Conservation (phyloP, 2,329 filamentous ascomycete genomes). For the Colletotrichum limetticola region DNA sequence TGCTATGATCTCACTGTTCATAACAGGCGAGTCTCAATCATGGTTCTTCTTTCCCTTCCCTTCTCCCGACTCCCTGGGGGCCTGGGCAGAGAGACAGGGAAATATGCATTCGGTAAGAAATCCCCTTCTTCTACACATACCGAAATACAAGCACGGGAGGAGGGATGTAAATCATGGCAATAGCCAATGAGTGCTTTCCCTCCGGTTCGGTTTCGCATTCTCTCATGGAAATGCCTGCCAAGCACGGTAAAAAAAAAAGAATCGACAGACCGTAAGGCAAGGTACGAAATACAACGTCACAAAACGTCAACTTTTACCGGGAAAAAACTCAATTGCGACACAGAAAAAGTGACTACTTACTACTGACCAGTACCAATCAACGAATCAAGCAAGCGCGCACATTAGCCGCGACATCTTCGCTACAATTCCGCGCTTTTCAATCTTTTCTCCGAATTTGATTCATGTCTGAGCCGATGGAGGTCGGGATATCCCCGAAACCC, state of each 20-base stretch:
- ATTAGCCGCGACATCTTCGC: too few relatives aligned
- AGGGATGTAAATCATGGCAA: too few relatives aligned
- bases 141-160: not conserved
- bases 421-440: too few relatives aligned
- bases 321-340: not conserved
- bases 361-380: not conserved
- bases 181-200: not conserved
- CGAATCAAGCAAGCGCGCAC: too few relatives aligned
- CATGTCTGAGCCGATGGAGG: not conserved
- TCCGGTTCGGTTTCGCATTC: not conserved
- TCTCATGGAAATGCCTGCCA: not conserved
- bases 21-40: too few relatives aligned
- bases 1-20: too few relatives aligned
- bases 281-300: not conserved
- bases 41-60: too few relatives aligned
- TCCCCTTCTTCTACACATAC: not conserved
- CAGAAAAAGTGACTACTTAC: not conserved
- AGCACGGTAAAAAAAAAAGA: too few relatives aligned
- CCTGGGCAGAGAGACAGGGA: too few relatives aligned
- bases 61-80: too few relatives aligned
- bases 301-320: not conserved
- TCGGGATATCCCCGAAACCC: not conserved
- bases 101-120: not conserved
- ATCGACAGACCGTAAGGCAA: not conserved
- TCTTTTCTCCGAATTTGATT: not conserved